A percentile compares a stretch with the other conserved stretches of the same genome.
These are phyloP conservation scores for Colletotrichum costaricense DNA, from an alignment of 2,329 filamentous ascomycete genomes.

Conservation along the genomic window DNA sequence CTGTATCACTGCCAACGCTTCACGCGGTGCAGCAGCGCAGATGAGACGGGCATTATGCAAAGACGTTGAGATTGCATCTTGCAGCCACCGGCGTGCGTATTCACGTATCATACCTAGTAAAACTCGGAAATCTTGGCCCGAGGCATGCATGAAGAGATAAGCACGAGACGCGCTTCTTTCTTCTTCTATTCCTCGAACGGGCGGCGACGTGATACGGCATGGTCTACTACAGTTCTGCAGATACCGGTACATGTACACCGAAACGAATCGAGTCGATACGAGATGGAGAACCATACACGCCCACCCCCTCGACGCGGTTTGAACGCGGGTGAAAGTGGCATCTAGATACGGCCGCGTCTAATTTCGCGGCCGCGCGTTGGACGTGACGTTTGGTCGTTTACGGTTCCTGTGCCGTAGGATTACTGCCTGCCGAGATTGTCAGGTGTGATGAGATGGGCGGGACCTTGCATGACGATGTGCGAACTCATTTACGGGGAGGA, in stretches of 20 bases:
- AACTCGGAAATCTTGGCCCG: not conserved
- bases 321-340: too few species aligned
- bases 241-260: too few species aligned
- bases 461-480: not conserved
- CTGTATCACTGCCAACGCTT: not conserved
- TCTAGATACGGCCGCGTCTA: not conserved
- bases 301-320: too few species aligned
- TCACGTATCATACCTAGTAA: not conserved
- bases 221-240: too few species aligned
- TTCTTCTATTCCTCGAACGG: too few species aligned
- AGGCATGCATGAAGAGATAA: not conserved
- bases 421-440: conserved; percentile 22
- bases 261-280: too few species aligned
- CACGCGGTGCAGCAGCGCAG: not conserved
- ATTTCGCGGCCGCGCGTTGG: too few species aligned
- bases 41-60: not conserved
- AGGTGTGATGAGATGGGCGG: conserved; percentile 21
- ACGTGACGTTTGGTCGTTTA: not conserved
- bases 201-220: too few species aligned
- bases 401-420: too few species aligned
- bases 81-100: not conserved
- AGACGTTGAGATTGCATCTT: not conserved
- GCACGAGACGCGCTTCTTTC: not conserved
- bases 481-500: not conserved
- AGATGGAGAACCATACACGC: too few species aligned